Evolutionary conservation across 225 moss, liverwort and hornwort species (phyloP).

Genomic region (Ulota crispa): DNA sequence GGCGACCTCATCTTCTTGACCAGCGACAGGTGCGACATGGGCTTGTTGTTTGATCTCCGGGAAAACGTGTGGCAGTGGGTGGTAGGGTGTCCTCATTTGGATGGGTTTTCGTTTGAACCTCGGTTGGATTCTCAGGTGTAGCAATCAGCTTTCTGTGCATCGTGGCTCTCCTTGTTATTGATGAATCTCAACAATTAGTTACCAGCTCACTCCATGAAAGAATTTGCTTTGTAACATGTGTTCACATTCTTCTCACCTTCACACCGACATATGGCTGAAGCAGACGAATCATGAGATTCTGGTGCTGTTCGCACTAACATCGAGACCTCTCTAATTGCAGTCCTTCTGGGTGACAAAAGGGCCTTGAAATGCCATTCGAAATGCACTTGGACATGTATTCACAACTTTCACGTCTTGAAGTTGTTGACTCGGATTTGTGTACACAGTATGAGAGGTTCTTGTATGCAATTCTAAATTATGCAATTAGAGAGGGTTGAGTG

Average conservation of each 20-base stretch:
- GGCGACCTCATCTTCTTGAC: constrained; percentile 40
- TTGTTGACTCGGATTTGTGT: no score
- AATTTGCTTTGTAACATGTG: not conserved
- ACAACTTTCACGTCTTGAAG: no score
- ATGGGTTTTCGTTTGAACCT: constrained; percentile 35
- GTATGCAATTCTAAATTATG: no score
- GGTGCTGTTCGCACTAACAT: not conserved
- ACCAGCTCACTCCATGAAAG: not conserved
- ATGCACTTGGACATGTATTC: no score
- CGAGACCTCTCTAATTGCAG: not conserved
- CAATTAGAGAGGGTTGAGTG: no score
- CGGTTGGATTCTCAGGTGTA: constrained; percentile 46
- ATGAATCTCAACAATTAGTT: not conserved
- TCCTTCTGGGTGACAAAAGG: no score
- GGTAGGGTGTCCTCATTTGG: constrained; percentile 18
- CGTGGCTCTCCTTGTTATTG: not conserved
- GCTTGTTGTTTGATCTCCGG: constrained; percentile 31
- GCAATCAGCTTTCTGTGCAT: not conserved
- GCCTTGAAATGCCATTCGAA: no score
- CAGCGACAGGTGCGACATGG: constrained; percentile 32
- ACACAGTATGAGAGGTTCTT: no score
- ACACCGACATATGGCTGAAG: not conserved
- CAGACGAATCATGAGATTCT: not conserved
- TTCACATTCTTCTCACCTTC: not conserved
- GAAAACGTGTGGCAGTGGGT: constrained; percentile 39